These are phyloP conservation scores for Apiotrichum porosum DNA, from an alignment of 1,284 basidiomycete species.

Conservation along the genomic window DNA sequence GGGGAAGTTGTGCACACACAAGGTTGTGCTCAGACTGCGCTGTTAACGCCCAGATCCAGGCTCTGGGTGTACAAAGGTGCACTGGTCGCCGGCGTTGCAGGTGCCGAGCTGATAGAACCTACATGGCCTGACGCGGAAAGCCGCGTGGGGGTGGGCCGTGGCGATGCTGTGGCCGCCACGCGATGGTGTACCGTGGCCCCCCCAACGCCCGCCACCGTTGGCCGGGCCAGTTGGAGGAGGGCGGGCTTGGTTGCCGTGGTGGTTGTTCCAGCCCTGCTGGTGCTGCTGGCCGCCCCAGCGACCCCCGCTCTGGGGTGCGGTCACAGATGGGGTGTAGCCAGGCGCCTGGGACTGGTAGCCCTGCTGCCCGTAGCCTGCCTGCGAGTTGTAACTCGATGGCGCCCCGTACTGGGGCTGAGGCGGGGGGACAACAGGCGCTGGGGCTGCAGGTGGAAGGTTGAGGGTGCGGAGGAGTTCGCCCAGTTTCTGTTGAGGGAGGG, in stretches of 20 bases:
- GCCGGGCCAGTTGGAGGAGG: too few relatives aligned
- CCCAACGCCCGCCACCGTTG: too few relatives aligned
- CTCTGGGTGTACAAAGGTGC: not conserved
- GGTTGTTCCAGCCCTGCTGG: not conserved
- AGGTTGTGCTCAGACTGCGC: too few relatives aligned
- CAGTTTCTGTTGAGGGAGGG: not conserved
- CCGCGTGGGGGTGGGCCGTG: too few relatives aligned
- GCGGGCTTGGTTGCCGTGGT: too few relatives aligned
- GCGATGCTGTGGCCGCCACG: too few relatives aligned
- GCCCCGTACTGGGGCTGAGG: not conserved
- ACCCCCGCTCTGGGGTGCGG: not conserved
- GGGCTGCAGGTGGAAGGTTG: not conserved
- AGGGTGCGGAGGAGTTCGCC: conserved; percentile 4
- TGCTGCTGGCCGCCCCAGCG: not conserved
- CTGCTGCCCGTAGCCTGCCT: not conserved
- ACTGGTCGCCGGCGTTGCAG: conserved; percentile 2
- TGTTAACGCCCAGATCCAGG: too few relatives aligned
- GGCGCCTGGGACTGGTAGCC: not conserved
- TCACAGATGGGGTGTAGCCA: not conserved
- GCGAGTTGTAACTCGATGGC: not conserved
- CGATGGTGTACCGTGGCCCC: too few relatives aligned
- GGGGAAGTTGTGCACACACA: too few relatives aligned
- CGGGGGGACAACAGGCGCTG: too few relatives aligned
- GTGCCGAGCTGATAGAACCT: not conserved
- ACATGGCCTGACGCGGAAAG: not conserved